phyloP scores from a whole-genome alignment of 805 yeast species.

The Candida bentonensis region DNA sequence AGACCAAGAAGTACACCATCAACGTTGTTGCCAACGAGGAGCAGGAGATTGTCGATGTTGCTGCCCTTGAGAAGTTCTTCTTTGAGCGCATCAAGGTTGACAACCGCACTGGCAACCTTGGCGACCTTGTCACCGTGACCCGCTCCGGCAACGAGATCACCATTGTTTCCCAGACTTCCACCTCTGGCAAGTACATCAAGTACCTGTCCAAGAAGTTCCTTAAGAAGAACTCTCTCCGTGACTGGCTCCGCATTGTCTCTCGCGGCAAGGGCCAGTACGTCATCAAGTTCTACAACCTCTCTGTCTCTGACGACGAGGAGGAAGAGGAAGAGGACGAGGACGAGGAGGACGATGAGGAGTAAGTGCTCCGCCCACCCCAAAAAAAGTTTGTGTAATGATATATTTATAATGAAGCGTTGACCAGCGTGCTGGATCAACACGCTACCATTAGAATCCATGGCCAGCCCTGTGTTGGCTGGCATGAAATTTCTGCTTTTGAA shows the following conservation, averaged over 20 bases:
- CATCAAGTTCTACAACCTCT: slow-evolving; percentile 98
- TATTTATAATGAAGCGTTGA: slow-evolving; percentile 1
- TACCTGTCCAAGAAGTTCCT: slow-evolving; percentile 99
- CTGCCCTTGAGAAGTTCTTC: slow-evolving; percentile 94
- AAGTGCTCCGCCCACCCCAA: neutral
- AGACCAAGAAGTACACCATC: slow-evolving; percentile 69
- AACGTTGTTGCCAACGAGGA: slow-evolving; percentile 97
- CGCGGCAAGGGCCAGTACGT: slow-evolving; percentile 90
- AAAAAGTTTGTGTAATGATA: slow-evolving; percentile 1
- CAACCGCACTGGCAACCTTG: slow-evolving; percentile 91
- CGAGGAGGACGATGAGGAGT: slow-evolving; percentile 12
- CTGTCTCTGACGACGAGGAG: slow-evolving; percentile 88
- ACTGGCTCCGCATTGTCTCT: slow-evolving; percentile 98
- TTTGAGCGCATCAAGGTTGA: slow-evolving; percentile 99
- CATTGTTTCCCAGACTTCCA: slow-evolving; percentile 84
- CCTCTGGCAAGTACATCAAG: slow-evolving; percentile 99
- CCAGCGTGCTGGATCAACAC: too few species aligned
- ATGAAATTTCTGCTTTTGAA: neutral
- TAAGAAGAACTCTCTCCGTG: slow-evolving; percentile 99
- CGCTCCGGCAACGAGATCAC: slow-evolving; percentile 78
- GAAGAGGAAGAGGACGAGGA: slow-evolving; percentile 53
- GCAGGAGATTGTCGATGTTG: slow-evolving; percentile 95
- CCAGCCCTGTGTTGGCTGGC: neutral
- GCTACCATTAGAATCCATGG: too few species aligned
- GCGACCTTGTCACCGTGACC: slow-evolving; percentile 81